Conservation (phyloP, 345 rosid genomes). For the Garcia nutans region DNA sequence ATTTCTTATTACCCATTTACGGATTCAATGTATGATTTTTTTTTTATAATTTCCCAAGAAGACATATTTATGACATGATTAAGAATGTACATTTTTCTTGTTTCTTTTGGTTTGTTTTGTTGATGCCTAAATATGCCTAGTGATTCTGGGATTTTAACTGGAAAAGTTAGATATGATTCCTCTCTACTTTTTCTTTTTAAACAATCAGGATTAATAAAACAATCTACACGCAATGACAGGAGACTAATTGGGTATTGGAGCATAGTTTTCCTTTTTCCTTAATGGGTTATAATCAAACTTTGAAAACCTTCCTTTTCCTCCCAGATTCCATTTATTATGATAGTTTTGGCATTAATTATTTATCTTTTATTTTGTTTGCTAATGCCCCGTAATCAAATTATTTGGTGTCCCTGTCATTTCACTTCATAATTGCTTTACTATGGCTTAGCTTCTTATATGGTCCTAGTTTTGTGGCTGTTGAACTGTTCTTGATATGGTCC, state of each 20-base stretch:
- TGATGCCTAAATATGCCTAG: slow-evolving; percentile 7
- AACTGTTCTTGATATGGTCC: background rate
- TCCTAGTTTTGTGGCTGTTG: background rate
- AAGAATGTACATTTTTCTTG: background rate
- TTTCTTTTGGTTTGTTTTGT: slow-evolving; percentile 16
- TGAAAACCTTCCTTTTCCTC: background rate
- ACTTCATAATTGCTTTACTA: background rate
- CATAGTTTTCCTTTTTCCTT: background rate
- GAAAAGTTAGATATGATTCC: background rate
- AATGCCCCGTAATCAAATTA: background rate
- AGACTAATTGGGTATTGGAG: background rate
- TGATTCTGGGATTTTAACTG: background rate
- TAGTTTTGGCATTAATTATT: no score
- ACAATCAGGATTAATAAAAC: background rate
- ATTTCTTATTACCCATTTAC: background rate
- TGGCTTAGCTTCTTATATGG: background rate
- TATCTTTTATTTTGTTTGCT: background rate
- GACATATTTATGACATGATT: background rate
- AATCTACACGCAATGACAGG: background rate
- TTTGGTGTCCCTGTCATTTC: background rate
- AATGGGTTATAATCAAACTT: background rate
- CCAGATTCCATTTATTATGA: background rate
- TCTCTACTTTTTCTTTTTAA: background rate
- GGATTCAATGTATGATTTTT: background rate
- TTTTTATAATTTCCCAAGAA: background rate